Evolutionary conservation across 2,329 filamentous ascomycete genomes (phyloP).

Genomic region (Fusarium nurragi): DNA sequence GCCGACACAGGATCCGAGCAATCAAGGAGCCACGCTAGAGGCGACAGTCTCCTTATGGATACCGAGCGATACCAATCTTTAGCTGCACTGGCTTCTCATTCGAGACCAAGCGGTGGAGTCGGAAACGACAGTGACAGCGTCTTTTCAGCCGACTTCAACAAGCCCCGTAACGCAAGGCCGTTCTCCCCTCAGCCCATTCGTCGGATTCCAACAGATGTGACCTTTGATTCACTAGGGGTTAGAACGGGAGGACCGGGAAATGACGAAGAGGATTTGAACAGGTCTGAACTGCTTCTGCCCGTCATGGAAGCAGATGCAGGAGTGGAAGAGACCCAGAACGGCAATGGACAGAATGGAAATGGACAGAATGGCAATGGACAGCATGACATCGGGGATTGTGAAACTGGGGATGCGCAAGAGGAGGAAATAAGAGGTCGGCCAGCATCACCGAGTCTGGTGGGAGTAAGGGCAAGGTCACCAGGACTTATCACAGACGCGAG

Average conservation of each 20-base stretch:
- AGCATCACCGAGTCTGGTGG: constrained; percentile 22
- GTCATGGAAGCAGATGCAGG: constrained; percentile 35
- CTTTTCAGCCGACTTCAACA: constrained; percentile 63
- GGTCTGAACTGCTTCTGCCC: constrained; percentile 37
- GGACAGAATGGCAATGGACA: constrained; percentile 6
- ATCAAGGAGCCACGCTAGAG: constrained; percentile 54
- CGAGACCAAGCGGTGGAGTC: constrained; percentile 43
- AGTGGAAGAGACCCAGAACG: constrained; percentile 23
- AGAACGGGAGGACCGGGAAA: constrained; percentile 27
- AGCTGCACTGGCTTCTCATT: constrained; percentile 54
- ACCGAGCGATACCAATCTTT: constrained; percentile 67
- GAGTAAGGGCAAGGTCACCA: constrained; percentile 38
- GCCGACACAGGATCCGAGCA: constrained; percentile 59
- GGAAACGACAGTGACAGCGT: constrained; percentile 62
- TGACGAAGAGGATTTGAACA: constrained; percentile 34
- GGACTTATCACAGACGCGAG: constrained; percentile 44
- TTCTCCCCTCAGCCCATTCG: constrained; percentile 68
- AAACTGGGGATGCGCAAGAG: not conserved
- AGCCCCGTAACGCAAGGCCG: constrained; percentile 63
- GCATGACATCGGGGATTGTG: not conserved
- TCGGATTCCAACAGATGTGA: constrained; percentile 53
- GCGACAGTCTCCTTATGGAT: constrained; percentile 65
- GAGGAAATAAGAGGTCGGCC: constrained; percentile 34
- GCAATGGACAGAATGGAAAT: constrained; percentile 2
- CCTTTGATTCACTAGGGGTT: constrained; percentile 51